Percentiles rank a stretch among this genome's conserved stretches.
These are phyloP conservation scores for Fraxinus sp. DNA, from an alignment of 305 asterid species.

Conservation along the genomic window DNA sequence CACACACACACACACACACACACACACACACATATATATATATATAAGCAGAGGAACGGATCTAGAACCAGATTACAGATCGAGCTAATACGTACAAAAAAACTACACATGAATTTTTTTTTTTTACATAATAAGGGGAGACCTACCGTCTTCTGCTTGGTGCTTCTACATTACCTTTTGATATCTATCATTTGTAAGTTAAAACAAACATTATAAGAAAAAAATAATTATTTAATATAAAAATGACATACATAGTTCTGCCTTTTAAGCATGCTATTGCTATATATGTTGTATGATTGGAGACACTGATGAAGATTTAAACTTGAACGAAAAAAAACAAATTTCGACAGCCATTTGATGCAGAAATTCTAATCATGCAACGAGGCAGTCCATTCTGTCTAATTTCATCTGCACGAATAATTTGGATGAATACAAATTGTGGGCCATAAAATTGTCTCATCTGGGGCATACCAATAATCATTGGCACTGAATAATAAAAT, in stretches of 20 bases:
- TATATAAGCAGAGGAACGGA: no score
- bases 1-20: no score
- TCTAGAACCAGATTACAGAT: no score
- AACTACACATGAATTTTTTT: no score
- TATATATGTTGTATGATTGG: constrained; percentile 1
- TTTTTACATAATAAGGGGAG: background rate
- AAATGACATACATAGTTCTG: background rate
- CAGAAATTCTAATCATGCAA: constrained; percentile 23
- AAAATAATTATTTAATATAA: background rate
- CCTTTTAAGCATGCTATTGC: background rate
- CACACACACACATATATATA: no score
- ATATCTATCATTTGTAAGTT: background rate
- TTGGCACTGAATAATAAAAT: background rate
- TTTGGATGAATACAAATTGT: constrained; percentile 16
- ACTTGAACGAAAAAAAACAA: background rate
- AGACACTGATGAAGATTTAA: constrained; percentile 8
- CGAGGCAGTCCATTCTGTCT: constrained; percentile 25
- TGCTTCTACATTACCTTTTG: background rate
- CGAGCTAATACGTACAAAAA: no score
- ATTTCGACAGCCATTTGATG: constrained; percentile 30
- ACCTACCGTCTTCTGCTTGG: background rate
- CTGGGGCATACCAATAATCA: constrained; percentile 8
- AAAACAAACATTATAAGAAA: background rate
- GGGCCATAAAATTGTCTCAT: background rate
- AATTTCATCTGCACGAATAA: constrained; percentile 13